Conservation (phyloP, 2,329 filamentous ascomycete genomes). For the Botrytis elliptica region DNA sequence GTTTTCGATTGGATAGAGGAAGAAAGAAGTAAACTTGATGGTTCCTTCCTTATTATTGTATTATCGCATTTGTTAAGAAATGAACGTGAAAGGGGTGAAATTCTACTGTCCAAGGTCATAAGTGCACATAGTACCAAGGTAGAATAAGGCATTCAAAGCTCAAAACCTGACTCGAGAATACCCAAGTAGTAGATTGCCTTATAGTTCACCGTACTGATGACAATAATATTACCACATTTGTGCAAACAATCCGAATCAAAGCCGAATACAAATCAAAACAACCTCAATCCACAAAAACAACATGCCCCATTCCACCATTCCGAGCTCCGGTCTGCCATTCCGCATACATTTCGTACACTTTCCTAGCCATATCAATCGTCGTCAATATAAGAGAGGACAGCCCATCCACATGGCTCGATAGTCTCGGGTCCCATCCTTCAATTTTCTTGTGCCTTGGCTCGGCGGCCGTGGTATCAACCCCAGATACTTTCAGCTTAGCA, state of each 20-base stretch:
- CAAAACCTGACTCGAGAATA: not conserved
- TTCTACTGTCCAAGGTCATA: not conserved
- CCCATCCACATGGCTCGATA: not conserved
- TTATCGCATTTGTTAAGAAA: too few relatives aligned
- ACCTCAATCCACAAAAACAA: not conserved
- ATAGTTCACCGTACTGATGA: conserved; percentile 14
- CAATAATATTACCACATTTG: not conserved
- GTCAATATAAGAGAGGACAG: not conserved
- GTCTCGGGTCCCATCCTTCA: conserved; percentile 6
- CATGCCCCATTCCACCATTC: not conserved
- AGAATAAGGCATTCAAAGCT: not conserved
- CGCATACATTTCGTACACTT: not conserved
- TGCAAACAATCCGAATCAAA: conserved; percentile 13
- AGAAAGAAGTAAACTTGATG: not conserved
- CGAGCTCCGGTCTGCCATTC: not conserved
- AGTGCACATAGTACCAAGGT: not conserved
- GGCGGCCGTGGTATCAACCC: not conserved
- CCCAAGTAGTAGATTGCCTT: not conserved
- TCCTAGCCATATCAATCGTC: not conserved
- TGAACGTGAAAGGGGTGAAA: not conserved
- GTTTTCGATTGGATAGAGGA: not conserved
- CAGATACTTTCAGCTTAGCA: not conserved
- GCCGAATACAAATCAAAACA: not conserved
- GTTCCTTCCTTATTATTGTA: too few relatives aligned
- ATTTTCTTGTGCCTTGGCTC: not conserved